Evolutionary conservation across 2,329 filamentous ascomycete species (phyloP), one percentile per base, ranked within the genome.

Genomic region (Diplocarpon mali): DNA sequence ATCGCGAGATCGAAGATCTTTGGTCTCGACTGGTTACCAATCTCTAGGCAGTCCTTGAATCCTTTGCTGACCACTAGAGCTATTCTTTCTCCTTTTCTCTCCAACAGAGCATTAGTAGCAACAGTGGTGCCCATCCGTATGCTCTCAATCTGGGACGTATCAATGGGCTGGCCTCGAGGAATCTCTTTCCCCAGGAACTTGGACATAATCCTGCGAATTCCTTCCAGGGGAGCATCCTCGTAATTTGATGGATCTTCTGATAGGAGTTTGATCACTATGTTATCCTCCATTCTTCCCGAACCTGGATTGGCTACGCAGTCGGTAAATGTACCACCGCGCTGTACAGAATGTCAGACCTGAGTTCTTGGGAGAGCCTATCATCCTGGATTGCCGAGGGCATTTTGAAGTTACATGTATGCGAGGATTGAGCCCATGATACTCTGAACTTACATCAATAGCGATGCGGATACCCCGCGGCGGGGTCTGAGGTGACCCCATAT

Each of bases 101-200:
- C 89, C 2, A 95, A 71, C 45, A 95, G 66, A 0, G 89, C 89
- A 63, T 95, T 95, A 0, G 89, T 95, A 9, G 89, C 89, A 11
- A 95, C 88, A 0, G 89, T 95, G 1, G 89, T 95, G 36, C 89
- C 89, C 89, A 95, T 95, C 38, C 89, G 82, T 61, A 95, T 95
- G 44, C 84, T 88, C 55, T 92, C 85, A 55, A 95, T 93, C 58
- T 80, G 68, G 14, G 79, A 76, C 1, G 88, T 95, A 62, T 95
- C 87, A 8, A 95, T 69, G 1, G 83, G 69, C 60, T 88, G 71
- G 20, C 86, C 87, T 38, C 88, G 79, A 3, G 85, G 85, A 36
- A 93, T 88, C 4, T 90, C 80, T 46, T 74, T 72, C 43, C 74
- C 72, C 2, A 80, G 77, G 63, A 93, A 93, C 55, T 78, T 80